A percentile compares a stretch with the other conserved stretches of the same genome.
These are phyloP conservation scores for Syncephalastrum contaminatum DNA, from an alignment of 371 early-diverging fungal genomes.

Conservation along the genomic window DNA sequence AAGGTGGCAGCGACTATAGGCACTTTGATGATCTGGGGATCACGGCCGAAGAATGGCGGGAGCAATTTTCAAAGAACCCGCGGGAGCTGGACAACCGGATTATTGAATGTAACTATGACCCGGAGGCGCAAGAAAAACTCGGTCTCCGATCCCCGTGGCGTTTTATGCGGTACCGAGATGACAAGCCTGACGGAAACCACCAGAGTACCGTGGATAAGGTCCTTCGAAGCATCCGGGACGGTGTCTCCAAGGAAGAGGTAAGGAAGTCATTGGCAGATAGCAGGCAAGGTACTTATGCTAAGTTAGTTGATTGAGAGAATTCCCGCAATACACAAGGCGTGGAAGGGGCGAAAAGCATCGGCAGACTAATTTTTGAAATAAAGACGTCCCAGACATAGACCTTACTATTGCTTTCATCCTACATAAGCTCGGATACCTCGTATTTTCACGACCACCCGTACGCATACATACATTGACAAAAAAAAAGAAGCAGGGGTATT, in stretches of 20 bases:
- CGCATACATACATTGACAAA: too few relatives aligned
- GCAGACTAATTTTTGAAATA: too few relatives aligned
- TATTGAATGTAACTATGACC: slow-evolving; percentile 70
- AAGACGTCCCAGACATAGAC: too few relatives aligned
- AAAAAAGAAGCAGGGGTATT: too few relatives aligned
- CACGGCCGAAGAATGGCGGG: slow-evolving; percentile 58
- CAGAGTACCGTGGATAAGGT: slow-evolving; percentile 68
- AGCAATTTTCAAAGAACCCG: slow-evolving; percentile 26
- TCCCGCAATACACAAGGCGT: slow-evolving; percentile 13
- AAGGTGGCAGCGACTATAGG: slow-evolving; percentile 51
- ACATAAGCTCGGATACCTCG: too few relatives aligned
- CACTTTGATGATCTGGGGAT: slow-evolving; percentile 61
- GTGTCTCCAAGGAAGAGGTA: slow-evolving; percentile 70
- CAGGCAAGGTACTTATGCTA: background rate
- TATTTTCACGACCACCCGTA: too few relatives aligned
- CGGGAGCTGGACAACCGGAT: slow-evolving; percentile 58
- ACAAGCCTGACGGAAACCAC: slow-evolving; percentile 86
- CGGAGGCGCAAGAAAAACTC: slow-evolving; percentile 37
- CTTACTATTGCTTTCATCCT: too few relatives aligned
- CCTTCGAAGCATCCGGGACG: slow-evolving; percentile 75
- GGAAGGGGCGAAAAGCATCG: slow-evolving; percentile 11
- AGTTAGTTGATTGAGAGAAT: slow-evolving; percentile 15
- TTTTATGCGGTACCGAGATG: slow-evolving; percentile 84
- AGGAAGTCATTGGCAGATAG: background rate
- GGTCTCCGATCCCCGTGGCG: slow-evolving; percentile 64